Conservation (phyloP, 148 eudicot genomes). For the Spergularia marina region DNA sequence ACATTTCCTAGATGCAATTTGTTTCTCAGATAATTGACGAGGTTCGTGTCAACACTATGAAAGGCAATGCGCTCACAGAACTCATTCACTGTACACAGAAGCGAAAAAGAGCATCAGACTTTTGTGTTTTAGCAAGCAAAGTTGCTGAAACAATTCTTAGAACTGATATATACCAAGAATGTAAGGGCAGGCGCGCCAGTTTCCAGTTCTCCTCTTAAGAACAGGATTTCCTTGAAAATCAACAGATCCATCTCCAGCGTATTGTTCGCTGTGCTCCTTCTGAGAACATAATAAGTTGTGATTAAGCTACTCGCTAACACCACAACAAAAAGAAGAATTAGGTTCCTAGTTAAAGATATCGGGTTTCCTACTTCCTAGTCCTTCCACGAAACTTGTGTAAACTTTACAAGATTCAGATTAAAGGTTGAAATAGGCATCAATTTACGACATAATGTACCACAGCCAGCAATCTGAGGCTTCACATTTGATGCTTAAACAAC, state of each 20-base stretch:
- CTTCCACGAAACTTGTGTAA: too few species aligned
- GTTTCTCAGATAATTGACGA: conserved; percentile 63
- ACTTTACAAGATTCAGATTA: too few species aligned
- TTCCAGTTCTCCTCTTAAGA: conserved; percentile 65
- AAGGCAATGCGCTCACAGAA: conserved; percentile 87
- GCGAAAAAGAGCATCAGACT: background rate
- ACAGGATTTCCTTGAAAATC: conserved; percentile 67
- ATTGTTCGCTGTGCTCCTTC: conserved; percentile 44
- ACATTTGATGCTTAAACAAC: too few species aligned
- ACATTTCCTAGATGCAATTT: conserved; percentile 70
- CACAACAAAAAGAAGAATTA: too few species aligned
- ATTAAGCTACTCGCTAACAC: too few species aligned
- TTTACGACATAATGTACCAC: too few species aligned
- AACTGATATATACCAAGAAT: conserved; percentile 51
- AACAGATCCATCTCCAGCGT: conserved; percentile 81
- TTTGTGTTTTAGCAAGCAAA: background rate
- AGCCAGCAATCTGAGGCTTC: too few species aligned
- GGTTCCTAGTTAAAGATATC: too few species aligned
- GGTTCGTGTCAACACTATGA: conserved; percentile 64
- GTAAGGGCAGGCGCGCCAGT: conserved; percentile 81
- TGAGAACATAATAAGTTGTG: conserved; percentile 13
- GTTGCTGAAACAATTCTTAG: background rate
- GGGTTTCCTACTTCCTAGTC: too few species aligned
- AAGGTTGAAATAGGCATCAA: too few species aligned
- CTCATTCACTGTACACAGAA: conserved; percentile 50